phyloP scores from a whole-genome alignment of 805 yeast genomes.

The Metschnikowia cerradonensis region DNA sequence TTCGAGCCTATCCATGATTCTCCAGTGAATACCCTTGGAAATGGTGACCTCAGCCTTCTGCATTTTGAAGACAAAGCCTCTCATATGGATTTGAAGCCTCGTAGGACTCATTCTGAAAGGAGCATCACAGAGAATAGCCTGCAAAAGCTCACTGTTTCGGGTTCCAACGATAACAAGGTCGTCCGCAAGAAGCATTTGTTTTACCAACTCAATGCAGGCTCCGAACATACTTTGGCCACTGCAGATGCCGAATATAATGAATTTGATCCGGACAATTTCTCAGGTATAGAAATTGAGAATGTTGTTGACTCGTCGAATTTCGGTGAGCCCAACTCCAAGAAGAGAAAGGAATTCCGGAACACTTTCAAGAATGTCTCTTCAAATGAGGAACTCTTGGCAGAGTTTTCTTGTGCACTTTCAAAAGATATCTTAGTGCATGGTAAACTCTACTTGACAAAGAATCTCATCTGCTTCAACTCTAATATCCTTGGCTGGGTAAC shows the following conservation, averaged over 20 bases:
- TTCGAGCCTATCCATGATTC: conserved; percentile 47
- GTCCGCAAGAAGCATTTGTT: conserved; percentile 21
- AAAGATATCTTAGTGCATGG: conserved; percentile 69
- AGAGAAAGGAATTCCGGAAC: conserved; percentile 58
- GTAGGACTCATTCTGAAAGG: conserved; percentile 7
- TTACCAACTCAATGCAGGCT: conserved; percentile 11
- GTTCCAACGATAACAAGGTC: conserved; percentile 18
- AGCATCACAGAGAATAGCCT: conserved; percentile 8
- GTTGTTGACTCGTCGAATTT: conserved; percentile 9
- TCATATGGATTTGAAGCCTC: conserved; percentile 12
- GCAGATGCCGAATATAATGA: conserved; percentile 15
- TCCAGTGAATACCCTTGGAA: conserved; percentile 46
- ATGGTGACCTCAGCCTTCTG: conserved; percentile 42
- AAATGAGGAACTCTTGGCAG: conserved; percentile 54
- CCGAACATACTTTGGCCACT: conserved; percentile 10
- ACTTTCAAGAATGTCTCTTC: conserved; percentile 50
- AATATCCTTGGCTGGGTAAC: conserved; percentile 68
- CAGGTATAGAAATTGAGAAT: conserved; percentile 11
- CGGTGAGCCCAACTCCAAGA: conserved; percentile 27
- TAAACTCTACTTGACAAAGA: conserved; percentile 53
- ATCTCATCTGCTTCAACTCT: conserved; percentile 58
- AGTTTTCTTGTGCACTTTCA: conserved; percentile 61
- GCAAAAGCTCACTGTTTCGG: conserved; percentile 17
- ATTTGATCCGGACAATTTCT: conserved; percentile 14
- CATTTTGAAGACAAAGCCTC: conserved; percentile 15